Evolutionary conservation across 1,139 yeast species (phyloP).

Genomic region (Taphrina wiesneri): DNA sequence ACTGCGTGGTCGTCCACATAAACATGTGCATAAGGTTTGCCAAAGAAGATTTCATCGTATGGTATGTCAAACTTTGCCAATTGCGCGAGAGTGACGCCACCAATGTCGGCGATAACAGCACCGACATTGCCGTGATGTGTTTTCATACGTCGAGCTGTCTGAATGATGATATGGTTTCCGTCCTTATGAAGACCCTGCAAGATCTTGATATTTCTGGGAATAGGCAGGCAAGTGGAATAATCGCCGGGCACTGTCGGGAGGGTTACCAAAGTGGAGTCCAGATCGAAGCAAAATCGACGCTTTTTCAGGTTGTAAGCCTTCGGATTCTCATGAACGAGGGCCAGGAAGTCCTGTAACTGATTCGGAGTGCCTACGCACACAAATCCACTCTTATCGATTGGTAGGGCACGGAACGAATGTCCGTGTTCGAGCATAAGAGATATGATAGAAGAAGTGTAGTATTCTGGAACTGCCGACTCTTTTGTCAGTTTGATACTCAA

Average conservation of each 20-base stretch:
- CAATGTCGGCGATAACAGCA: background rate
- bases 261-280: background rate
- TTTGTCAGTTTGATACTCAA: background rate
- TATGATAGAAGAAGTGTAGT: background rate
- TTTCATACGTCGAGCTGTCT: background rate
- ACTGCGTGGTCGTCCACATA: background rate
- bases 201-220: background rate
- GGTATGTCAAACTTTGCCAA: background rate
- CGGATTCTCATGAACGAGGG: background rate
- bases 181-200: background rate
- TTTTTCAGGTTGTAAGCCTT: background rate
- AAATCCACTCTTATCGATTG: background rate
- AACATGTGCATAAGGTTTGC: background rate
- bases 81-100: background rate
- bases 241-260: background rate
- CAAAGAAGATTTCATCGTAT: background rate
- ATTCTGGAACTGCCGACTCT: background rate
- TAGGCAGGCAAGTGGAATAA: background rate
- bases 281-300: background rate
- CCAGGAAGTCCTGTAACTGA: background rate
- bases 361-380: background rate
- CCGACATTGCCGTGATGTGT: background rate
- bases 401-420: background rate
- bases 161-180: background rate
- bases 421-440: background rate